Base-by-base conservation (phyloP, 768 basidiomycete species). In the Pleurotus djamor region DNA sequence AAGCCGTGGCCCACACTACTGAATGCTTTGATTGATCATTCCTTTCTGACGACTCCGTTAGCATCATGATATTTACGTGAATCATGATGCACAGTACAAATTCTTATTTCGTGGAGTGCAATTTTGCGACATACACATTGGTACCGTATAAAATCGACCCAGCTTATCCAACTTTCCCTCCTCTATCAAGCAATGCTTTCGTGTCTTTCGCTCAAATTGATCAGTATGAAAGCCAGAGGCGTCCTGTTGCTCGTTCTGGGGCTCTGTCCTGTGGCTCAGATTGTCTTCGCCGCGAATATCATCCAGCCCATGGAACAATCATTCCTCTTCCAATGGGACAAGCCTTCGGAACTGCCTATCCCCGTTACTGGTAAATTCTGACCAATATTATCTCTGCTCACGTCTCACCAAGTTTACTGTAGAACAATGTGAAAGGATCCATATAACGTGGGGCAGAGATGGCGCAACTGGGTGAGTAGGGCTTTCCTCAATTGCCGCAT, bases 381-480 rank as follows among this genome's bases (percentile, higher is more conserved):
- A 10, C n/a, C 1, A 9, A 9, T n/a, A 10, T 41, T 41, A 28
- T 28, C 21, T n/a, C 38, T 41, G 1, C 38, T 41, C 38, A 10
- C n/a, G 38, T 41, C 38, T 41, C 38, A 41, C n/a, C 38, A 1
- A 41, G 38, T 41, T 9, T 41, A 10, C 10, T 10, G n/a, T 41
- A 82, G 80, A 66, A 28, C 80, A 83, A 65, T 83, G 81, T 60
- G 69, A 80, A 32, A 71, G 69, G 1, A 76, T 81, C 21, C 71
- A 76, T 51, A 71, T 82, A 34, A 71, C 63, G 38, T 83, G 80
- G 80, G 61, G 63, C 35, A 67, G 81, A 47, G 66, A 73, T 9
- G 60, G 63, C 32, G 77, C 76, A 17, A 72, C 71, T 32, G 80
- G 80, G 80, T 81, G 61, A 35, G 67, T 59, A 13, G 28, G 57